Conservation (phyloP, 768 basidiomycete species). For the Dacryopinax spathularia region DNA sequence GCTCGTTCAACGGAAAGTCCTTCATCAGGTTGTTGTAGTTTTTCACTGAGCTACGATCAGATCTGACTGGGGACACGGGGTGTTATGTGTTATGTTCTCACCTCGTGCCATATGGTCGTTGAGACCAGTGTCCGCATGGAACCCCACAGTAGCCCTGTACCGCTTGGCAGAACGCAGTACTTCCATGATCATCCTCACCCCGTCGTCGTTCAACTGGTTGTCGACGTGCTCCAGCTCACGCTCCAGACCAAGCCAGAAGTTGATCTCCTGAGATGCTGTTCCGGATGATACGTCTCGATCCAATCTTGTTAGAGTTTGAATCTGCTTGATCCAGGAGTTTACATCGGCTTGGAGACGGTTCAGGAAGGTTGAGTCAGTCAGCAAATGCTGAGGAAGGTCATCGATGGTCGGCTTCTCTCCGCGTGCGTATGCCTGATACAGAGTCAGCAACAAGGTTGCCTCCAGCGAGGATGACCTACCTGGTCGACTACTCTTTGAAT, state of each 20-base stretch:
- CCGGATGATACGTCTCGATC: constrained; percentile 83
- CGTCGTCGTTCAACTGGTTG: constrained; percentile 76
- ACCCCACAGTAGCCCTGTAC: constrained; percentile 92
- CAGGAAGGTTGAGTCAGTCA: constrained; percentile 81
- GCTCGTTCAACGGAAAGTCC: constrained; percentile 94
- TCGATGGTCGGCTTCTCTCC: constrained; percentile 58
- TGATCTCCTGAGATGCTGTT: constrained; percentile 96
- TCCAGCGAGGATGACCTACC: constrained; percentile 28
- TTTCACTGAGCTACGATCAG: constrained; percentile 44
- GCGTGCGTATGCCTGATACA: constrained; percentile 32
- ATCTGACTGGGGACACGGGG: background rate
- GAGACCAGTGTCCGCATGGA: constrained; percentile 92
- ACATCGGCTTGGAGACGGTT: constrained; percentile 88
- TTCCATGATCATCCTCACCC: constrained; percentile 86
- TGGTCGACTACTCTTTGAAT: constrained; percentile 74
- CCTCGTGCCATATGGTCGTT: constrained; percentile 85
- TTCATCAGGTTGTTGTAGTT: constrained; percentile 99
- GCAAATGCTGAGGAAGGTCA: constrained; percentile 52
- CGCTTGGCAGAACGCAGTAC: constrained; percentile 90
- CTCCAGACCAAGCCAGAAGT: constrained; percentile 95
- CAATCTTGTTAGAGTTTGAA: constrained; percentile 93
- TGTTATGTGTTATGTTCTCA: constrained; percentile 22
- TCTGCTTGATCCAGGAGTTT: constrained; percentile 95
- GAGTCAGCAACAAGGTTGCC: background rate
- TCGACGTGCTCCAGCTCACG: constrained; percentile 88